Percentiles rank a stretch among this genome's conserved stretches.
These are phyloP conservation scores for Colletotrichum echinochloae DNA, from an alignment of 2,329 filamentous ascomycete species.

Conservation along the genomic window DNA sequence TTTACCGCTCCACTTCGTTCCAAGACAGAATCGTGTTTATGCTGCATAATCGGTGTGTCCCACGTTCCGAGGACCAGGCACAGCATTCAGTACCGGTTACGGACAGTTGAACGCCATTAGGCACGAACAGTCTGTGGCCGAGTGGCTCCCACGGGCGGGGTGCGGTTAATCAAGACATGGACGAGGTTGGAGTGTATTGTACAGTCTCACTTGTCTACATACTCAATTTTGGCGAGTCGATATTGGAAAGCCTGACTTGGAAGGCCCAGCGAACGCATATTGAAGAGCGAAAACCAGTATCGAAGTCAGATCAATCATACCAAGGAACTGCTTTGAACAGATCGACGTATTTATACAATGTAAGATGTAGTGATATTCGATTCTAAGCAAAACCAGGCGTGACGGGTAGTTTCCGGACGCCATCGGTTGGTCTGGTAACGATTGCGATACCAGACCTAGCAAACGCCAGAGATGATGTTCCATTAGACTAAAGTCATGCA, in stretches of 20 bases:
- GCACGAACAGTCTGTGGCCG: background rate
- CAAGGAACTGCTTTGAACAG: background rate
- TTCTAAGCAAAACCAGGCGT: background rate
- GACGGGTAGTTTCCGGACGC: background rate
- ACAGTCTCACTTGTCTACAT: background rate
- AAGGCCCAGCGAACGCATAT: background rate
- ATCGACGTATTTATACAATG: too few species aligned
- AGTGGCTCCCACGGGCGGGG: background rate
- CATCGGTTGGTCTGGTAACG: background rate
- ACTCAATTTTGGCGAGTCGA: background rate
- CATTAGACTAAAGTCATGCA: background rate
- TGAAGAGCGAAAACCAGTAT: background rate
- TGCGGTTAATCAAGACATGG: background rate
- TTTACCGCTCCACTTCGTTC: background rate
- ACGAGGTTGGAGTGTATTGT: background rate
- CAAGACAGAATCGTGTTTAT: background rate
- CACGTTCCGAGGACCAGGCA: too few species aligned
- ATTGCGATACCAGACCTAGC: background rate
- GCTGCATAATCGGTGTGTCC: background rate
- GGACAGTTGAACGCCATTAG: background rate
- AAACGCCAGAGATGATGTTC: background rate
- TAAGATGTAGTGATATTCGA: too few species aligned
- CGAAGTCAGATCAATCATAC: background rate
- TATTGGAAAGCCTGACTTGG: background rate
- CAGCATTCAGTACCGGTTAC: background rate